Evolutionary conservation across 2,329 filamentous ascomycete genomes (phyloP), one percentile per base, ranked within the genome.

Genomic region (Colletotrichum acutatum): DNA sequence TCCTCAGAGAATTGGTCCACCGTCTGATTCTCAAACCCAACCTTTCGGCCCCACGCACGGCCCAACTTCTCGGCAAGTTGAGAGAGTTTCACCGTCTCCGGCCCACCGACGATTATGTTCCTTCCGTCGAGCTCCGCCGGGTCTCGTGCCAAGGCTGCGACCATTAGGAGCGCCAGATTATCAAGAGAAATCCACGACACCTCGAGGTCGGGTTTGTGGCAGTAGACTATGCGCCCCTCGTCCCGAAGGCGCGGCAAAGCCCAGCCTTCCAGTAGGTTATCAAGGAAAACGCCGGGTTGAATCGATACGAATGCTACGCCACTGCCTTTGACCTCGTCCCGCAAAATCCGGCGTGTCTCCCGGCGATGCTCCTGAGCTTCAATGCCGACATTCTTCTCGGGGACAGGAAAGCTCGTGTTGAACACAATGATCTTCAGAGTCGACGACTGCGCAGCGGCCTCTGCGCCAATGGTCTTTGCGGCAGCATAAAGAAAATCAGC

Each of bases 381-480:
- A 59, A 78, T 76, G 34, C 70, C 73, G 24, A 72, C 72, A 8
- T 76, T 70, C 58, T 68, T 68, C 62, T 77, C 76, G 1, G 79
- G 77, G 0, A 79, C 75, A 1, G 78, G 76, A 73, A 79, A 78
- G 74, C 78, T 79, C 5, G 76, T 77, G 74, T 78, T 78, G 74
- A 78, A 78, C 9, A 78, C 70, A 14, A 75, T 57, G 28, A 78
- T 52, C n/a, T 74, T 77, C 28, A 79, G 73, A 0, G 81, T 92
- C 22, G 91, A 90, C 60, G 89, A 86, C 0, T 86, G 87, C 2
- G 88, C 91, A 0, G 87, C 90, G 68, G 84, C 85, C 0, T 69
- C 74, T 19, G 86, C 83, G 28, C 90, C 91, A 2, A 83, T 92
- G 2, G 89, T 86, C 0, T 87, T 91, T 64, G 90, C 90, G 0